Percentiles rank a stretch among this genome's conserved stretches.
These are phyloP conservation scores for Mycena leptocephala DNA, from an alignment of 768 basidiomycete species.

Conservation along the genomic window DNA sequence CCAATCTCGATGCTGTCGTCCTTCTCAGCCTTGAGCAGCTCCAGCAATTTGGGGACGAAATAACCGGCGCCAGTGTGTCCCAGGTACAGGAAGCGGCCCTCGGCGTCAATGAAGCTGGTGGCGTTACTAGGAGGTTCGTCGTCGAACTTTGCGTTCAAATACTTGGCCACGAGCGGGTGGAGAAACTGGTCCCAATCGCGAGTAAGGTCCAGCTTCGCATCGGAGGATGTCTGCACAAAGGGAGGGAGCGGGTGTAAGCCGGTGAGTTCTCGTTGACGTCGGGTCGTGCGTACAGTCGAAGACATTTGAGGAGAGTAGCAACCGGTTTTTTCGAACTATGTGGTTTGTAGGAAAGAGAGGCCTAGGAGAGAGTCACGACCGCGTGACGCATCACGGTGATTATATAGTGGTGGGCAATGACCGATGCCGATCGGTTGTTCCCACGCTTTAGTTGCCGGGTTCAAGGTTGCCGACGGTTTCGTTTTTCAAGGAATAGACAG, in stretches of 20 bases:
- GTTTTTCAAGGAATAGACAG: too few relatives aligned
- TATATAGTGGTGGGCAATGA: too few relatives aligned
- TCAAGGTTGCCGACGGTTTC: too few relatives aligned
- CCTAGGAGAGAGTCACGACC: too few relatives aligned
- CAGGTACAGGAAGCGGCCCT: conserved; percentile 5
- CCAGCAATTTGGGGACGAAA: conserved; percentile 11
- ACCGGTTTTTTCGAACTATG: too few relatives aligned
- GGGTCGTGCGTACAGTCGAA: too few relatives aligned
- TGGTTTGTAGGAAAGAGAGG: too few relatives aligned
- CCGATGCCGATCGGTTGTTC: too few relatives aligned
- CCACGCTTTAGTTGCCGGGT: too few relatives aligned
- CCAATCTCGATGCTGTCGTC: conserved; percentile 20
- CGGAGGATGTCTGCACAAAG: conserved; percentile 17
- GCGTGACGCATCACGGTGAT: too few relatives aligned
- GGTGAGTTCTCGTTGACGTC: not conserved
- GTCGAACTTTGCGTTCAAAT: conserved; percentile 6
- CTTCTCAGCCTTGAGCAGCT: conserved; percentile 13
- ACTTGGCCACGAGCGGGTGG: conserved; percentile 17
- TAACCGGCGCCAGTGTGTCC: conserved; percentile 4
- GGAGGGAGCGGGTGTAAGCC: not conserved
- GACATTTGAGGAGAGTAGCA: too few relatives aligned
- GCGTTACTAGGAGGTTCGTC: not conserved
- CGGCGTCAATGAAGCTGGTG: conserved; percentile 14
- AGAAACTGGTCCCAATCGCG: conserved; percentile 20
- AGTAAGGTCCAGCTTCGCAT: conserved; percentile 12